These are phyloP conservation scores for Phoenix roebelenii DNA, from an alignment of 176 grass and related monocot genomes.

Conservation along the genomic window DNA sequence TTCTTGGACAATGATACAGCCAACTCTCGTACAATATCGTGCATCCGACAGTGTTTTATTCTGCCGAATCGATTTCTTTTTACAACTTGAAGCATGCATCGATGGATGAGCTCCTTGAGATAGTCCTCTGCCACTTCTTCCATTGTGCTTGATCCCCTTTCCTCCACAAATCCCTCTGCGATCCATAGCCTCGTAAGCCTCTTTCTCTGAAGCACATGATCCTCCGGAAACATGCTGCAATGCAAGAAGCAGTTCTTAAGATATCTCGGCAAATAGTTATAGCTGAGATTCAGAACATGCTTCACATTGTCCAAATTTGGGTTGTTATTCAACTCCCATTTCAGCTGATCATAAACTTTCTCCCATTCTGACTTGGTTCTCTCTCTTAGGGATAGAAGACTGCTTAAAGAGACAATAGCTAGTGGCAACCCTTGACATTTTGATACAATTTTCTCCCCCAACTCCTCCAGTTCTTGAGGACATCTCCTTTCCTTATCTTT, in stretches of 20 bases:
- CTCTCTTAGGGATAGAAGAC: conserved; percentile 4
- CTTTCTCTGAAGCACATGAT: too few species aligned
- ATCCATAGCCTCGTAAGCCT: conserved; percentile 29
- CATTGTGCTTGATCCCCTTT: conserved; percentile 24
- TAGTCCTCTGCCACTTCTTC: conserved; percentile 51
- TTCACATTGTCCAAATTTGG: conserved; percentile 12
- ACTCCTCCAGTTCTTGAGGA: conserved; percentile 7
- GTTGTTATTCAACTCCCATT: conserved; percentile 37
- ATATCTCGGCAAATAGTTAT: conserved; percentile 28
- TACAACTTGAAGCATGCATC: conserved; percentile 39
- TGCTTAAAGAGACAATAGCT: conserved; percentile 39
- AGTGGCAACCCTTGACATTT: conserved; percentile 46
- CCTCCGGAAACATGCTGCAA: too few species aligned
- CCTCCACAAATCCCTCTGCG: conserved; percentile 40
- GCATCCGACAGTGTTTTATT: conserved; percentile 25
- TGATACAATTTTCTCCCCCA: conserved; percentile 18
- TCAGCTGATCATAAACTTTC: conserved; percentile 22
- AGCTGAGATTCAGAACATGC: conserved; percentile 46
- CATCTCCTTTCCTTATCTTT: conserved; percentile 16
- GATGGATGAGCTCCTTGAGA: conserved; percentile 16
- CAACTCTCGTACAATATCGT: conserved; percentile 38
- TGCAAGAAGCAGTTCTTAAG: too few species aligned
- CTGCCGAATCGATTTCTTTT: conserved; percentile 6
- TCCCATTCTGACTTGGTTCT: conserved; percentile 20
- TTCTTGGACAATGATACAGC: conserved; percentile 16